Percentiles rank a stretch among this genome's conserved stretches.
Conservation (phyloP, 1,284 basidiomycete genomes). For the Trichosporon faecale region DNA sequence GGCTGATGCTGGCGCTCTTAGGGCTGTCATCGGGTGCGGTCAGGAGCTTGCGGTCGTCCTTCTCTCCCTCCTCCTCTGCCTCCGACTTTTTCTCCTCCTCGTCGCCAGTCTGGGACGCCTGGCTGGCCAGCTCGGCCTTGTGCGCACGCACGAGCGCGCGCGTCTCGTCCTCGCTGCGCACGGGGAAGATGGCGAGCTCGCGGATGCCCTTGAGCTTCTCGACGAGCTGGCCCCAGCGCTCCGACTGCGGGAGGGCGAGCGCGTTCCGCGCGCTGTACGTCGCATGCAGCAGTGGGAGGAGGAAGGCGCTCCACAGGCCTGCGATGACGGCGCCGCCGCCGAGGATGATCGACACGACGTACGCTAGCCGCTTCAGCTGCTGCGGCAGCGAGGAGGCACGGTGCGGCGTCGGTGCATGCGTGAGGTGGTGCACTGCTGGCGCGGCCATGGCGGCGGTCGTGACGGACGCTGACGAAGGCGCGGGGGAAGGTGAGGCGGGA, state of each 20-base stretch:
- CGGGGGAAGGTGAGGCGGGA: not conserved
- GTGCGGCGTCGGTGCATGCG: slow-evolving; percentile 11
- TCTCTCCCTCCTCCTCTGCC: slow-evolving; percentile 14
- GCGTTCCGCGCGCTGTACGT: slow-evolving; percentile 46
- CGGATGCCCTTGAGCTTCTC: slow-evolving; percentile 28
- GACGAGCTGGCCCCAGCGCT: slow-evolving; percentile 27
- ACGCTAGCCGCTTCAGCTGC: slow-evolving; percentile 39
- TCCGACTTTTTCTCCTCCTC: slow-evolving; percentile 9
- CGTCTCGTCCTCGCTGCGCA: slow-evolving; percentile 9
- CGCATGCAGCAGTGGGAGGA: slow-evolving; percentile 49
- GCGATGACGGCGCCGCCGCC: slow-evolving; percentile 40
- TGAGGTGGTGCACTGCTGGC: slow-evolving; percentile 15
- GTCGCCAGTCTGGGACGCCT: not conserved
- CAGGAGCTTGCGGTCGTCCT: not conserved
- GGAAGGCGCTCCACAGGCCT: slow-evolving; percentile 42
- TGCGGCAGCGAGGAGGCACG: slow-evolving; percentile 17
- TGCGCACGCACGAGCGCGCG: slow-evolving; percentile 7
- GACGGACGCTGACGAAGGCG: not conserved
- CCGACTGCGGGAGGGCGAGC: slow-evolving; percentile 39
- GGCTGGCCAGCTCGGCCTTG: not conserved
- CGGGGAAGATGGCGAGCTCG: slow-evolving; percentile 25
- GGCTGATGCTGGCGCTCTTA: not conserved
- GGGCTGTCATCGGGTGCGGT: not conserved
- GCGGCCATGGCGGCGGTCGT: not conserved
- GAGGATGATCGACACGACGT: slow-evolving; percentile 43